A percentile compares a stretch with the other conserved stretches of the same genome.
These are phyloP conservation scores for Perkinsus olseni DNA, from an alignment of 169 alveolate genomes.

Conservation along the genomic window DNA sequence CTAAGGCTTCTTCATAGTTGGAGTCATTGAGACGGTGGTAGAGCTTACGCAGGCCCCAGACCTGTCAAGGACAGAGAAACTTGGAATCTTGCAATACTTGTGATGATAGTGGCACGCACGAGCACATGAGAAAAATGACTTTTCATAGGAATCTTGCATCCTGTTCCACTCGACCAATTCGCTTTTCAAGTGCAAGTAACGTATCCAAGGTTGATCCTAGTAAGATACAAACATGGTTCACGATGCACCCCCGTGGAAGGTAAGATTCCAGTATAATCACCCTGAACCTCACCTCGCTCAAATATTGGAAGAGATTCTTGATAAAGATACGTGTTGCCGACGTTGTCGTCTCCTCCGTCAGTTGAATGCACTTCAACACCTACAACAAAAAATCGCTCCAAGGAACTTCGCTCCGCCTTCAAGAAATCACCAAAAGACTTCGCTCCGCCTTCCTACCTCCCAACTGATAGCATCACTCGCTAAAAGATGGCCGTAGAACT, in stretches of 20 bases:
- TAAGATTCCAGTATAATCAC: too few relatives aligned
- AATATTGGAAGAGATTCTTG: constrained; percentile 85
- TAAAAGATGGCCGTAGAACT: constrained; percentile 91
- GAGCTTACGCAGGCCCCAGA: constrained; percentile 56
- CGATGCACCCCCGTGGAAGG: too few relatives aligned
- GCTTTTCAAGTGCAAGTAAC: too few relatives aligned
- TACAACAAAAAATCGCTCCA: not conserved
- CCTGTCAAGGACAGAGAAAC: too few relatives aligned
- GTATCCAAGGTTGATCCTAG: too few relatives aligned
- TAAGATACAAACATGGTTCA: too few relatives aligned
- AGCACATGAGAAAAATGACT: too few relatives aligned
- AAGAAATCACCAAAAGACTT: not conserved
- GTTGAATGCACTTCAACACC: constrained; percentile 44
- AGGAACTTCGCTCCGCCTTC: not conserved
- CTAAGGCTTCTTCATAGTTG: constrained; percentile 63
- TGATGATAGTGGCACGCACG: too few relatives aligned
- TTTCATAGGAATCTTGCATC: too few relatives aligned
- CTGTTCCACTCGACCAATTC: too few relatives aligned
- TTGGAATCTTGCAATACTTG: too few relatives aligned
- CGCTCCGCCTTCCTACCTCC: constrained; percentile 12
- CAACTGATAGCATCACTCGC: constrained; percentile 67
- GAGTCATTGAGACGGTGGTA: constrained; percentile 63
- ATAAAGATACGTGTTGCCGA: constrained; percentile 93
- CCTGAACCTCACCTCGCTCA: constrained; percentile 55
- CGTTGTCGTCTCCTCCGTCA: constrained; percentile 94